Evolutionary conservation across 768 basidiomycete genomes (phyloP).

Genomic region (Dioszegia crocea): DNA sequence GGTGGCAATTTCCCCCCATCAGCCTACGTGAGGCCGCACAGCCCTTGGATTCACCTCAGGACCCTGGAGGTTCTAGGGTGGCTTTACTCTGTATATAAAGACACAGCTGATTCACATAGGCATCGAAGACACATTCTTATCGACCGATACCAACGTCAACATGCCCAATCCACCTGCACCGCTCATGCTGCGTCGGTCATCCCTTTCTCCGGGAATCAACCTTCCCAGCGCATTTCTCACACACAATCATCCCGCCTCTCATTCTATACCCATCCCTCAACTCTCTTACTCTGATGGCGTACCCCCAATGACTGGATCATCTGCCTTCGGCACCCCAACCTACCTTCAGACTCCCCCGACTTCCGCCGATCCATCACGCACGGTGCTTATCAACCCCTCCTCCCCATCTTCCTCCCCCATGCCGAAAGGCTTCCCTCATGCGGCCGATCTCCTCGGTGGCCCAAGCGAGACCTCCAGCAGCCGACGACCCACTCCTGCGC

Average conservation of each 20-base stretch:
- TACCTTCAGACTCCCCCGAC: neutral
- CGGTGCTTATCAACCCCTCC: no score
- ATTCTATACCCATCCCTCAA: neutral
- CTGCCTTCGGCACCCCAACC: neutral
- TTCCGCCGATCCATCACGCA: neutral
- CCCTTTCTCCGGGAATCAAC: neutral
- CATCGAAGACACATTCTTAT: no score
- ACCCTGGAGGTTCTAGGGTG: no score
- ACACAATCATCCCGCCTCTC: neutral
- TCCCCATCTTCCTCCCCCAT: no score
- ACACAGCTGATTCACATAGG: no score
- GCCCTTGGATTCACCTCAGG: no score
- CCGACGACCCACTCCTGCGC: neutral
- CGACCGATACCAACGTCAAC: neutral
- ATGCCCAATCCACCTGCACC: neutral
- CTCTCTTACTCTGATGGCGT: neutral
- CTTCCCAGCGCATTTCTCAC: neutral
- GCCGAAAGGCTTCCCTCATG: constrained; percentile 12
- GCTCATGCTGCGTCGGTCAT: neutral
- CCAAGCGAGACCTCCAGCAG: neutral
- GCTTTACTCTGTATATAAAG: no score
- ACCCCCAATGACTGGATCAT: no score
- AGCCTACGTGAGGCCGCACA: no score
- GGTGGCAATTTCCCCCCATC: no score
- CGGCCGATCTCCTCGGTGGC: constrained; percentile 11